Evolutionary conservation across 208 protist genomes (phyloP).

Genomic region (Giardia muris): DNA sequence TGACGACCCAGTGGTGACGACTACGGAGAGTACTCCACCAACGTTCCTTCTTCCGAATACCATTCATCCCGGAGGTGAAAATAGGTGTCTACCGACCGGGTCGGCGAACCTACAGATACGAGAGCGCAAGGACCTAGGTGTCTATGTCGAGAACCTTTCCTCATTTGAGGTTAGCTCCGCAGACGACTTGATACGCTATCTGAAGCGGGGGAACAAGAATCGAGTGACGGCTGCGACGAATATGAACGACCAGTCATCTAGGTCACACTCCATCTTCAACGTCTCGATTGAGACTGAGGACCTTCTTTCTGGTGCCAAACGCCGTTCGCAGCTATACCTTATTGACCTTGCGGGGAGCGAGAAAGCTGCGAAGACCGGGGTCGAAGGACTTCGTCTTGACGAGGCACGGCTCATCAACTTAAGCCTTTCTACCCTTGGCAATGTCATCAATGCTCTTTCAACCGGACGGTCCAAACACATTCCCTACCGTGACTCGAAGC

Average conservation of each 20-base stretch:
- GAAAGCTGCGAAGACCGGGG: slow-evolving; percentile 32
- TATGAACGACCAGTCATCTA: slow-evolving; percentile 28
- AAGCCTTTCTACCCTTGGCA: slow-evolving; percentile 28
- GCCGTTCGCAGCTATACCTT: slow-evolving; percentile 29
- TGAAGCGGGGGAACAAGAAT: slow-evolving; percentile 1
- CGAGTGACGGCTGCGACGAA: not conserved
- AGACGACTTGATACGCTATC: not conserved
- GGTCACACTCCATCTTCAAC: slow-evolving; percentile 28
- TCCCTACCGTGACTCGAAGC: slow-evolving; percentile 62
- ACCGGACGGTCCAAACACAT: slow-evolving; percentile 32
- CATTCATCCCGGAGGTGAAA: not conserved
- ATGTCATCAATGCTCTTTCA: slow-evolving; percentile 28
- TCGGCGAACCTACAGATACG: not conserved
- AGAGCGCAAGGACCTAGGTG: not conserved
- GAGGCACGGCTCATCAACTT: slow-evolving; percentile 30
- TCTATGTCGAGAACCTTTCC: slow-evolving; percentile 22
- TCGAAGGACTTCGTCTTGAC: slow-evolving; percentile 5
- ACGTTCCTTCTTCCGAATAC: not conserved
- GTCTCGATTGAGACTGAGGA: not conserved
- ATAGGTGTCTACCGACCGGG: not conserved
- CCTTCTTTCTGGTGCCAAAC: not conserved
- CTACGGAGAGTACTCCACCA: not conserved
- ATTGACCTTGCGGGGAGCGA: slow-evolving; percentile 41
- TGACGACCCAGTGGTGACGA: not conserved
- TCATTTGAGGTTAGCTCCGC: not conserved